Base-by-base conservation (phyloP, 1,139 yeast genomes). In the Geotrichum candidum region DNA sequence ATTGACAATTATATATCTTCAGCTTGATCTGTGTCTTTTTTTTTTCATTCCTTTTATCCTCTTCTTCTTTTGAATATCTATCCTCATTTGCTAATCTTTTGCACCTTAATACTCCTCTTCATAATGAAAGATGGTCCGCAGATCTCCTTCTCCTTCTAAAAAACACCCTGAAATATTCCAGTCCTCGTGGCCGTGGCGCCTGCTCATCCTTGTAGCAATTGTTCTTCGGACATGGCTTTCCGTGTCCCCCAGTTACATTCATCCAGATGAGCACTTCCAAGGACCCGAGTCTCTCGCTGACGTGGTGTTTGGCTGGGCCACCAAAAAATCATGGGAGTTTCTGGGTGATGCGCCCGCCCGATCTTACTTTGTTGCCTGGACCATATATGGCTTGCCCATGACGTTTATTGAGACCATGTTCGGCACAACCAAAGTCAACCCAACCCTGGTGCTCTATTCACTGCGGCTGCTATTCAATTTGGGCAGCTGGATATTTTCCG, bases 241-340 rank as follows among this genome's bases (percentile, higher is more conserved):
- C 0, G 72, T 88, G 1, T 84, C 88, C 57, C 82, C 88, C 53
- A 90, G 97, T 0, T 95, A 95, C 72, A 86, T 95, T 57, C 99
- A 95, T 68, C 99, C 99, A 0, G 99, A 95, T 77, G 99, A 95
- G 75, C 97, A 92, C 73, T 90, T 90, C 72, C 99, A 95, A 73
- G 84, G 87, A 27, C 81, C 95, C 45, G 96, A 91, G 71, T 86
- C 89, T 0, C 71, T 94, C 23, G 80, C 87, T 65, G 74, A 68
- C 7, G 70, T 74, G 48, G 72, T 84, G 41, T 78, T 82, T 59
- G 82, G 82, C 4, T 82, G 79, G 75, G 75, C 80, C 51, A 82
- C 84, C 1, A 80, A 82, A 33, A 71, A 82, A 1, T 91, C 98
- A 0, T 95, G 99, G 99, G 99, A 95, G 72, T 94, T 90, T 72